Evolutionary conservation across 179 eudicot genomes (phyloP).

Genomic region (Heliamphora pulchella): DNA sequence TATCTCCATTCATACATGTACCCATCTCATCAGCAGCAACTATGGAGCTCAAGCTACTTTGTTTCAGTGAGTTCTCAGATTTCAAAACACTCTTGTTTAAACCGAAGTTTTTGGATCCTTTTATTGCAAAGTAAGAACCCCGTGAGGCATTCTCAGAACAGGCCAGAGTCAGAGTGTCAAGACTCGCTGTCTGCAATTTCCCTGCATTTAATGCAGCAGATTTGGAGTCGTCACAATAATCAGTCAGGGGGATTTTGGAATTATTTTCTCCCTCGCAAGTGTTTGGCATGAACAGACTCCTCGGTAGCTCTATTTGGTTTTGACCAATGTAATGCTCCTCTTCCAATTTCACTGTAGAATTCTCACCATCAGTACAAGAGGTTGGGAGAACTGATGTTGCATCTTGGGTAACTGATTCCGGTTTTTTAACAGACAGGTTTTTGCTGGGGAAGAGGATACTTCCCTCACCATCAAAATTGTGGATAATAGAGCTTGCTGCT

Average conservation of each 20-base stretch:
- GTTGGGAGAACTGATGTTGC: conserved; percentile 17
- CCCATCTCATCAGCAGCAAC: conserved; percentile 29
- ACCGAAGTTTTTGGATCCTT: neutral
- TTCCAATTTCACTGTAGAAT: conserved; percentile 42
- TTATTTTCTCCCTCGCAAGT: conserved; percentile 16
- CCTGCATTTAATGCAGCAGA: conserved; percentile 20
- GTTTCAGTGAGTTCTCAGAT: conserved; percentile 17
- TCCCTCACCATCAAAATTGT: conserved; percentile 35
- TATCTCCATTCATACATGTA: conserved; percentile 22
- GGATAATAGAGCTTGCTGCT: conserved; percentile 44
- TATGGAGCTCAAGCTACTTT: conserved; percentile 11
- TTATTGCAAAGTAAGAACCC: neutral
- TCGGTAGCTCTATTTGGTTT: conserved; percentile 11
- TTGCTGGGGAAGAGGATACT: conserved; percentile 24
- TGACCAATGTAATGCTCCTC: conserved; percentile 23
- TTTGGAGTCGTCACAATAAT: conserved; percentile 19
- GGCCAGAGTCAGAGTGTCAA: neutral
- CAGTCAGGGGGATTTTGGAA: conserved; percentile 3
- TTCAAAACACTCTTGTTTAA: neutral
- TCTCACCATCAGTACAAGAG: conserved; percentile 20
- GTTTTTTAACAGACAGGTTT: conserved; percentile 3
- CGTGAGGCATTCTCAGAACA: neutral
- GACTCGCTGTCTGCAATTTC: neutral
- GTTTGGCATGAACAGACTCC: conserved; percentile 11
- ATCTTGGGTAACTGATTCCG: conserved; percentile 21